Conservation (phyloP, 139 green algal genomes). For the Spirogloea muscicola region DNA sequence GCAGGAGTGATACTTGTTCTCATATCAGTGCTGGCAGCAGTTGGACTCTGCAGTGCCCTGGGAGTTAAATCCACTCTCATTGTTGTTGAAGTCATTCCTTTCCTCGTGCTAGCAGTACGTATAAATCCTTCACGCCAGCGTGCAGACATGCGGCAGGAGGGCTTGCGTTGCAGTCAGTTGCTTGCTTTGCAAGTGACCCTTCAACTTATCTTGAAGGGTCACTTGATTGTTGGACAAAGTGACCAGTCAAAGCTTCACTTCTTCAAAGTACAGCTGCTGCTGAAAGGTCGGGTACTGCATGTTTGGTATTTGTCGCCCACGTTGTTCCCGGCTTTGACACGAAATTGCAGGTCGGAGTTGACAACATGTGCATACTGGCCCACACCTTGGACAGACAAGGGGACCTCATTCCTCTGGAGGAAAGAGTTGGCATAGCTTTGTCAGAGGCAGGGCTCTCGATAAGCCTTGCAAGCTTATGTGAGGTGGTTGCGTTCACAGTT, state of each 20-base stretch:
- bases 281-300: no score
- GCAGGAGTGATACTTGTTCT: constrained; percentile 71
- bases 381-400: constrained; percentile 66
- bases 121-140: no score
- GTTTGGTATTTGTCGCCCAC: no score
- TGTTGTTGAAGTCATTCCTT: constrained; percentile 85
- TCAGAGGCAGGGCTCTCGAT: constrained; percentile 75
- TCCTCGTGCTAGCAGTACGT: constrained; percentile 75
- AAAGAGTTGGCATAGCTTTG: constrained; percentile 68
- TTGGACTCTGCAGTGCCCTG: constrained; percentile 50
- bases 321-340: not conserved
- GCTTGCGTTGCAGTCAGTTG: no score
- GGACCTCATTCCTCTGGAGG: constrained; percentile 50
- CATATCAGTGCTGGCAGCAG: constrained; percentile 61
- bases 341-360: constrained; percentile 74
- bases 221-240: no score
- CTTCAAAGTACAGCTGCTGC: no score
- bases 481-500: constrained; percentile 73
- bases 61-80: constrained; percentile 70
- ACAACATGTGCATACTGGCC: constrained; percentile 94
- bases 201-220: no score
- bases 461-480: constrained; percentile 68
- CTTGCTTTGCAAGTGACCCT: no score
- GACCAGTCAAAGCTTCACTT: no score
- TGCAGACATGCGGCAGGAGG: no score